Percentiles rank a stretch among this genome's conserved stretches.
These are phyloP conservation scores for Ormosia emarginata DNA, from an alignment of 306 rosid genomes.

Conservation along the genomic window DNA sequence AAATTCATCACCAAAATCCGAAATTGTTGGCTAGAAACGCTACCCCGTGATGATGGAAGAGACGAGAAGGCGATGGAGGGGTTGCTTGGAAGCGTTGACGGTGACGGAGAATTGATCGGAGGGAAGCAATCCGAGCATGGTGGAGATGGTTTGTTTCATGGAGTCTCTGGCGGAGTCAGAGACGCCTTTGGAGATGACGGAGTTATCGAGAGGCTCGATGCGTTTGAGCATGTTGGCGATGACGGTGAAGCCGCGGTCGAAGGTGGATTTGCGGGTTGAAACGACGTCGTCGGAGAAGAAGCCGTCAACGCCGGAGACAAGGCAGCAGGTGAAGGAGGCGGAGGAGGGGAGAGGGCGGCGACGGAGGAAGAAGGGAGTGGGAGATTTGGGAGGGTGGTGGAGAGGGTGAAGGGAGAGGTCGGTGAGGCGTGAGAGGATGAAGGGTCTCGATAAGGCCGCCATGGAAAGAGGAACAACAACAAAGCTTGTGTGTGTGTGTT, in stretches of 20 bases:
- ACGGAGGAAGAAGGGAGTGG: neutral
- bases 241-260: conserved; percentile 78
- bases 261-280: conserved; percentile 63
- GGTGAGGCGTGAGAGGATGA: conserved; percentile 55
- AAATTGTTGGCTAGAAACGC: neutral
- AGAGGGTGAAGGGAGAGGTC: conserved; percentile 41
- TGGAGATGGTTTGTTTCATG: conserved; percentile 95
- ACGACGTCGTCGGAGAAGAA: conserved; percentile 78
- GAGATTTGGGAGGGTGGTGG: conserved; percentile 42
- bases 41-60: conserved; percentile 97
- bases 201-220: conserved; percentile 76
- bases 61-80: conserved; percentile 72
- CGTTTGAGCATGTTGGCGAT: conserved; percentile 84
- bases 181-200: conserved; percentile 83
- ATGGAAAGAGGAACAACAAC: conserved; percentile 12
- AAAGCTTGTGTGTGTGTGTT: neutral
- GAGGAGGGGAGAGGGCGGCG: neutral
- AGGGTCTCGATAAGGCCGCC: conserved; percentile 68
- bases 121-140: conserved; percentile 88
- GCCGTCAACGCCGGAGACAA: conserved; percentile 65
- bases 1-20: neutral
- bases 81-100: conserved; percentile 50
- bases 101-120: conserved; percentile 88
- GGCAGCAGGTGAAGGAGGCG: conserved; percentile 37
- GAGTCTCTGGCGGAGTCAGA: conserved; percentile 78